Base-by-base conservation (phyloP, 768 basidiomycete species). In the Rhodosporidiobolus odoratus region DNA sequence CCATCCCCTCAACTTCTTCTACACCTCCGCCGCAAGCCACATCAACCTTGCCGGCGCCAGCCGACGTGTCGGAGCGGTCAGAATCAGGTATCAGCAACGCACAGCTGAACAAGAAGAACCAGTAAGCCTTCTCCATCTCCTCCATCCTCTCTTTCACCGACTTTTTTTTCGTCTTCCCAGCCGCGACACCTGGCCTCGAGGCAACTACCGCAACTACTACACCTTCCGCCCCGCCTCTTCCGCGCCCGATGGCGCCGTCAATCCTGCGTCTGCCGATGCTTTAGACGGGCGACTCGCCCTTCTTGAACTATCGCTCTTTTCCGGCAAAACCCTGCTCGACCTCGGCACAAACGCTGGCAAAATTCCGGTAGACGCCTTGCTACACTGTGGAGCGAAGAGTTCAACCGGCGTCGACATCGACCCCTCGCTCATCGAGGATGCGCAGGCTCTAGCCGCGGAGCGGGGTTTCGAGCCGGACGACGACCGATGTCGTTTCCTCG, bases 331-430 rank as follows among this genome's bases (percentile, higher is more conserved):
- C 61, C 87, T 93, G 5, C 83, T 93, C 21, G 91, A 94, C 79
- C 80, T 93, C 0, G 91, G 91, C 1, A 91, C 90, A 77, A 94
- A 93, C 78, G 88, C 91, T 76, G 91, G 91, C 27, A 87, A 85
- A 85, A 86, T 93, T 57, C 88, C 89, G 87, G 86, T 78, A 88
- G 92, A 78, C 86, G 91, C 50, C 88, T 89, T 89, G 66, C 41
- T 82, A 57, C 4, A 8, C 47, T 58, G 70, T 41, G 85, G 84
- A 4, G 88, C 89, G 6, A 76, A 74, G 27, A 83, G 83, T 65
- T 88, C 91, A 17, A 80, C 88, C 32, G 91, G 92, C 2, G 88
- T 94, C 4, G 91, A 94, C 78, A 88, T 94, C 62, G 91, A 93
- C 78, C 84, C 87, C 48, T 81, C 82, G 17, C 83, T 94, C 61